Evolutionary conservation across 1,284 basidiomycete genomes (phyloP), one percentile per base, ranked within the genome.

Genomic region (Amylostereum areolatum): DNA sequence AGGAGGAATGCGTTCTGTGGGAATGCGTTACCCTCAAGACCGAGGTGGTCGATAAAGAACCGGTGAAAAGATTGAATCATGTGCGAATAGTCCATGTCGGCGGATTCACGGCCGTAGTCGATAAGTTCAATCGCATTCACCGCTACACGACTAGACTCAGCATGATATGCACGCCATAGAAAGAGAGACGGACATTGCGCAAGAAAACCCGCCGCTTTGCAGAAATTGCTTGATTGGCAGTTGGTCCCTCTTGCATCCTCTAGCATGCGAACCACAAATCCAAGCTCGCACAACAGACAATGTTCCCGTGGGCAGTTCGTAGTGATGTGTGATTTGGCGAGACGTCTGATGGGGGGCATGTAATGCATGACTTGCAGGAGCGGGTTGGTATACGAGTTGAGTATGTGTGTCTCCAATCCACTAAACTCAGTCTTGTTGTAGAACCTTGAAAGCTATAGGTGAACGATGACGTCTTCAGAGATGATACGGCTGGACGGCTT

Each of bases 201-300:
- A 27, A 85, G 65, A 5, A 85, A 83, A 12, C 89, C 87, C 43
- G 98, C 89, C 0, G 94, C 90, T 64, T 93, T 88, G 62, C 95
- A 95, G 59, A 98, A 97, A 67, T 99, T 99, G 63, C 87, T 93
- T 4, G 94, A 85, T 65, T 98, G 97, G 62, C 96, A 98, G 60
- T 99, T 98, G 18, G 81, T 92, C 1, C 96, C 97, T 45, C 77
- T 78, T 0, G 96, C 97, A 61, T 98, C 94, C 64, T 96, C 91
- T 28, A 99, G 76, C 95, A 97, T 99, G 33, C 92, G 81, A 56
- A 89, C 89, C 33, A 97, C 80, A 65, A 99, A 99, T 2, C 97
- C 97, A 8, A 97, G 77, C 67, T 99, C 97, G 63, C 97, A 99
- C 1, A 98, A 71, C 8, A 99, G 72, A 64, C 97, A 99, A 63